Evolutionary conservation across 2,329 filamentous ascomycete genomes (phyloP), one percentile per base, ranked within the genome.

Genomic region (Penicillium paneum): DNA sequence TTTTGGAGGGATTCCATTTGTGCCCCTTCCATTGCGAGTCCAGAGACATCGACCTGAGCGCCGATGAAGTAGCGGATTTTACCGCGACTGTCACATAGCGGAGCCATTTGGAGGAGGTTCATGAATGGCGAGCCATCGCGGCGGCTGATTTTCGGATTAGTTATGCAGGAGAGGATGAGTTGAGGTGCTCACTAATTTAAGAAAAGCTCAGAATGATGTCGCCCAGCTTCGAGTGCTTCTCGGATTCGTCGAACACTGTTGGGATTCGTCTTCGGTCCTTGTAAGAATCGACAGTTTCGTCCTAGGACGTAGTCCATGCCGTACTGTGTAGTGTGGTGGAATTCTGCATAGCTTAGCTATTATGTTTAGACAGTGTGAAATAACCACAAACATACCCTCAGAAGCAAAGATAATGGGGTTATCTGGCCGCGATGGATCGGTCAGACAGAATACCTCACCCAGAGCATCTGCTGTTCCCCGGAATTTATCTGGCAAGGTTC

Each of bases 391-490:
- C 70, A 32, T 66, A 87, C 86, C 85, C 78, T 89, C 85, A 7
- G 86, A 90, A 6, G 87, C 86, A 71, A 91, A 90, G 1, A 90
- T 83, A 56, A 91, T 88, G 1, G 88, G 88, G 65, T 90, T 90
- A 60, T 90, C 89, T 2, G 80, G 76, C 54, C 87, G 77, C 1
- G 86, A 88, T 11, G 88, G 87, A 68, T 91, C 89, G 0, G 86
- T 89, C 49, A 91, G 69, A 67, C 88, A 91, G 62, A 91, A 91
- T 0, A 90, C 87, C 67, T 91, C 88, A 0, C 87, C 88, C 53
- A 91, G 70, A 0, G 87, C 88, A 67, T 91, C 87, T 0, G 86
- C 88, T 21, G 87, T 81, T 47, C 88, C 85, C 42, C 82, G 78
- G 26, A 90, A 73, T 61, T 86, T 79, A 0, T 81, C 75, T 3